Conservation (phyloP, 768 basidiomycete species). For the Neoboletus brunneissimus region DNA sequence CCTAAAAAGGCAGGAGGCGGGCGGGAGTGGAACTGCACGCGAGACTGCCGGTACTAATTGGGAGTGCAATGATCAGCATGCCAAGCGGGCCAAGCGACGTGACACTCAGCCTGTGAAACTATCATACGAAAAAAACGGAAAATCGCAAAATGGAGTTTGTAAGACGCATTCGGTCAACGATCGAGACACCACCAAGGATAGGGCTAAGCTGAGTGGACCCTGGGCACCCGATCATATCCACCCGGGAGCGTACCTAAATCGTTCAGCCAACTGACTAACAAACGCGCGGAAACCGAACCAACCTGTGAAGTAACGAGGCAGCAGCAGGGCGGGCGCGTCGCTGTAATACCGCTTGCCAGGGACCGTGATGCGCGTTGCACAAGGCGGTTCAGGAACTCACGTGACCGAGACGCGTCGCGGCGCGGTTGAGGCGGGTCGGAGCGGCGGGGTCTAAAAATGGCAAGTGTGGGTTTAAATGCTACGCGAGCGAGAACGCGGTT, state of each 20-base stretch:
- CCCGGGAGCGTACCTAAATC: neutral
- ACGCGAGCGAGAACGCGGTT: slow-evolving; percentile 26
- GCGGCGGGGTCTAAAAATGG: slow-evolving; percentile 33
- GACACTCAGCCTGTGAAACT: neutral
- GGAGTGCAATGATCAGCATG: slow-evolving; percentile 8
- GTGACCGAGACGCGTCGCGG: slow-evolving; percentile 30
- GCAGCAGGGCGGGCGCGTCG: neutral
- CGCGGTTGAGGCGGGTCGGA: slow-evolving; percentile 29
- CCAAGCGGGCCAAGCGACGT: slow-evolving; percentile 4
- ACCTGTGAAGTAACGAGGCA: neutral
- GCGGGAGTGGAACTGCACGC: slow-evolving; percentile 4
- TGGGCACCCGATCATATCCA: slow-evolving; percentile 9
- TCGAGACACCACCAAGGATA: slow-evolving; percentile 1
- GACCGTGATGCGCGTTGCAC: neutral
- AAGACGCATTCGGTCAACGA: slow-evolving; percentile 21
- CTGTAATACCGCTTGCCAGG: too few species aligned
- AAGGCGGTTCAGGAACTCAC: slow-evolving; percentile 9
- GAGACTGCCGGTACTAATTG: neutral
- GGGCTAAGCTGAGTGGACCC: slow-evolving; percentile 6
- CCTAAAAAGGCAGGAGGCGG: slow-evolving; percentile 28
- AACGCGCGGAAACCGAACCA: slow-evolving; percentile 6
- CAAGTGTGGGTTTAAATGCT: slow-evolving; percentile 29
- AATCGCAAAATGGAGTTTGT: slow-evolving; percentile 3
- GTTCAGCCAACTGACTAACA: neutral
- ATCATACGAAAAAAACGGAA: slow-evolving; percentile 5